Conservation (phyloP, 2,329 filamentous ascomycete genomes). For the Aspergillus pseudoterreus region DNA sequence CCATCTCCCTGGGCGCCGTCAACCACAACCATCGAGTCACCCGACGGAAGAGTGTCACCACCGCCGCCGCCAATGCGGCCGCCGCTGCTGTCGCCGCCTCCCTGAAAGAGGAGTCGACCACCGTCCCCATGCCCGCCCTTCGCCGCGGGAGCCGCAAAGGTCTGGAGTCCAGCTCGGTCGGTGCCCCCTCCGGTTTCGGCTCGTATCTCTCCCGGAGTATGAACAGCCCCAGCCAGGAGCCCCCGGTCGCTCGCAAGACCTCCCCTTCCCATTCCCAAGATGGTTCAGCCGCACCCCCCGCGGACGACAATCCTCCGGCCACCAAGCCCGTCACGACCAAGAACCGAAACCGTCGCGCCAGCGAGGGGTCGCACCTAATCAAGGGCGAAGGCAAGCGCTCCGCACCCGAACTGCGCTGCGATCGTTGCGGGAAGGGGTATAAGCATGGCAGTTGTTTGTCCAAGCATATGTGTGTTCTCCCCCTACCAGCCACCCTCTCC, state of each 20-base stretch:
- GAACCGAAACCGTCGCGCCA: slow-evolving; percentile 63
- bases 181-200: slow-evolving; percentile 37
- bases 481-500: slow-evolving; percentile 51
- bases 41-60: slow-evolving; percentile 88
- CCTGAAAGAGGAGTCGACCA: slow-evolving; percentile 61
- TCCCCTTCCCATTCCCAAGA: slow-evolving; percentile 32
- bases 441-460: slow-evolving; percentile 99
- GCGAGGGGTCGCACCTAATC: slow-evolving; percentile 77
- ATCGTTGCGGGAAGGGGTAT: slow-evolving; percentile 98
- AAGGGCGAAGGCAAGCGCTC: slow-evolving; percentile 78
- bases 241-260: slow-evolving; percentile 36
- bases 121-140: slow-evolving; percentile 53
- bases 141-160: slow-evolving; percentile 55
- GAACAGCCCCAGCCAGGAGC: slow-evolving; percentile 32
- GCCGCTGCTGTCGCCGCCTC: slow-evolving; percentile 62
- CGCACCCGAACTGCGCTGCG: slow-evolving; percentile 85
- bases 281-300: slow-evolving; percentile 18
- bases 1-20: slow-evolving; percentile 70
- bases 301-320: slow-evolving; percentile 46
- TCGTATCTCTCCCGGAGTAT: slow-evolving; percentile 41
- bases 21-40: slow-evolving; percentile 82
- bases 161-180: slow-evolving; percentile 61
- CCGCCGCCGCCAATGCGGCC: slow-evolving; percentile 68
- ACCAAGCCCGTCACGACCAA: slow-evolving; percentile 47
- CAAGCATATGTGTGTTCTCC: slow-evolving; percentile 94